Evolutionary conservation across 306 rosid species (phyloP).

Genomic region (Lotus japonicus): DNA sequence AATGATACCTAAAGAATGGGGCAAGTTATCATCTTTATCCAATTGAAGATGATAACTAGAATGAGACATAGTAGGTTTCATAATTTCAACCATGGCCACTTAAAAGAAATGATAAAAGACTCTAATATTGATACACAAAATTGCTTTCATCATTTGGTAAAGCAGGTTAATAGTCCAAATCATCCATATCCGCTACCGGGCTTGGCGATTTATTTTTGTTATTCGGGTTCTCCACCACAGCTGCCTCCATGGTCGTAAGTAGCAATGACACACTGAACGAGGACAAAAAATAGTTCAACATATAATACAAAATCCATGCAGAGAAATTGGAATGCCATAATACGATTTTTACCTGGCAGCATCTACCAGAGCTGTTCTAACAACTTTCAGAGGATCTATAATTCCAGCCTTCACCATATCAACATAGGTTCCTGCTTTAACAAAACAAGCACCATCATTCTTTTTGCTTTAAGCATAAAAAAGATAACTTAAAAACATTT

Average conservation of each 20-base stretch:
- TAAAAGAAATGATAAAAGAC: not conserved
- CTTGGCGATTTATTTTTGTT: conserved; percentile 59
- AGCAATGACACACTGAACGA: conserved; percentile 67
- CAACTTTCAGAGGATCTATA: conserved; percentile 86
- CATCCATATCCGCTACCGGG: conserved; percentile 68
- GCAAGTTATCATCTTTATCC: not conserved
- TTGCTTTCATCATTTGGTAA: not conserved
- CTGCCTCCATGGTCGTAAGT: conserved; percentile 79
- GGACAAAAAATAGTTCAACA: conserved; percentile 3
- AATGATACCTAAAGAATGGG: conserved; percentile 10
- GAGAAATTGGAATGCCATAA: not conserved
- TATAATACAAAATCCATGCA: not conserved
- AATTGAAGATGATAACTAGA: not conserved
- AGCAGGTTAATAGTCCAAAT: conserved; percentile 37
- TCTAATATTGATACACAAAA: conserved; percentile 13
- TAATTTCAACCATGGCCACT: conserved; percentile 12
- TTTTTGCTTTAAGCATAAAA: not conserved
- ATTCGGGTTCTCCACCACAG: conserved; percentile 43
- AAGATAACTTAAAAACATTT: not conserved
- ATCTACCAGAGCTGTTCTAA: conserved; percentile 81
- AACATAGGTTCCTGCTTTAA: conserved; percentile 65
- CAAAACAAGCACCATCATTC: conserved; percentile 18
- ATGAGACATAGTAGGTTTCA: not conserved
- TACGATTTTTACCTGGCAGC: conserved; percentile 75
- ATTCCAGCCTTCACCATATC: conserved; percentile 90